Base-by-base conservation (phyloP, 2,329 filamentous ascomycete genomes). In the Mycosphaerella sp. region DNA sequence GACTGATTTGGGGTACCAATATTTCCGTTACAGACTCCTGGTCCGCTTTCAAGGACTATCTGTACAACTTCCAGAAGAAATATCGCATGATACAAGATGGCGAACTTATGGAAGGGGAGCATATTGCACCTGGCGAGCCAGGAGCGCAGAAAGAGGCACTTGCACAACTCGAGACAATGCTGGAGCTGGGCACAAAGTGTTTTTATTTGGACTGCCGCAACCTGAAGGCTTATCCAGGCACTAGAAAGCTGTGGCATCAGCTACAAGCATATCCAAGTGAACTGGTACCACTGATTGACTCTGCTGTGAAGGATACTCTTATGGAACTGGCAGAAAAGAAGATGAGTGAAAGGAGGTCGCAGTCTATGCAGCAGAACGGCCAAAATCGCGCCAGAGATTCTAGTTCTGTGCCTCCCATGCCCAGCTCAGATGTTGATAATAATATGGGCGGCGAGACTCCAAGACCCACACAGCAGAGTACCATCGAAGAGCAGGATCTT, bases 1-100 rank as follows among this genome's bases (percentile, higher is more conserved):
- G 86, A 62, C 82, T 95, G 54, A 92, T 98, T 60, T 98, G 93
- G 93, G 93, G 93, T 70, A 98, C 93, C 42, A 97, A 95, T 39
- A 88, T 98, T 47, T 95, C 92, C 4, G 86, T 98, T 50, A 83
- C 89, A 56, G 91, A 97, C 69, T 90, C 89, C 0, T 87, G 95
- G 70, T 82, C 84, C 48, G 79, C 85, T 0, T 95, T 96, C 77
- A 92, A 93, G 67, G 90, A 93, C 60, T 98, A 98, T 66, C 76
- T 98, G 29, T 83, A 84, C 68, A 95, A 95, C 69, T 98, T 93
- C 65, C 89, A 90, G 56, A 85, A 83, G 62, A 96, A 96, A 72
- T 97, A 98, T 67, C 88, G 93, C 59, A 82, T 97, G 81, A 93
- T 92, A 74, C 82, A 83, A 21, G 89, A 95, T 63, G 91, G 89